These are phyloP conservation scores for Ustilago lituana DNA, from an alignment of 1,284 basidiomycete genomes.

Conservation along the genomic window DNA sequence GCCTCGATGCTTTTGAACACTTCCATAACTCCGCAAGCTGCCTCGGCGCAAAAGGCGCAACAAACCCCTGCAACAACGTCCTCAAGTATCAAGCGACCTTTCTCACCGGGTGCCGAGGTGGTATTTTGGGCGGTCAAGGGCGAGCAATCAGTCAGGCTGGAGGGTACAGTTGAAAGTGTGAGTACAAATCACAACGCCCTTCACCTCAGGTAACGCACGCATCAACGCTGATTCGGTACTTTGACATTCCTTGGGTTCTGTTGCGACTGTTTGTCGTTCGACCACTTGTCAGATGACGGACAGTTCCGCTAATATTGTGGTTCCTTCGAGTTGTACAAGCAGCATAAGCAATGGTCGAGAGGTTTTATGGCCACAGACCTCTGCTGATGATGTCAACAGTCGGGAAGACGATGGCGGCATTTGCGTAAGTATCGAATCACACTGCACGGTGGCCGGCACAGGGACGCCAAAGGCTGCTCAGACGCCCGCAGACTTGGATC, in stretches of 20 bases:
- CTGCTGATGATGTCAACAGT: no score
- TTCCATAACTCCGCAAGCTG: background rate
- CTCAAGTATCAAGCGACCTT: constrained; percentile 6
- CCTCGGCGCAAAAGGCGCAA: background rate
- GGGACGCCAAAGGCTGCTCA: no score
- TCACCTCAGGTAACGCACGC: no score
- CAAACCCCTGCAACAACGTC: background rate
- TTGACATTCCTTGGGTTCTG: no score
- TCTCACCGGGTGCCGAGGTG: constrained; percentile 28
- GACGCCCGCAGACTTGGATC: no score
- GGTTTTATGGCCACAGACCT: background rate
- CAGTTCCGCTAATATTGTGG: constrained; percentile 8
- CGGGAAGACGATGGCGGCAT: background rate
- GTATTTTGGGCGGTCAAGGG: constrained; percentile 42
- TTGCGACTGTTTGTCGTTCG: background rate
- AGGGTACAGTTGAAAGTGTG: constrained; percentile 34
- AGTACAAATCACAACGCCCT: constrained; percentile 4
- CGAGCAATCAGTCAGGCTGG: constrained; percentile 25
- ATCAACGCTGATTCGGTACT: no score
- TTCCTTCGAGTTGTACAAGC: background rate
- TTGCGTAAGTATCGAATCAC: constrained; percentile 7
- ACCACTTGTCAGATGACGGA: constrained; percentile 17
- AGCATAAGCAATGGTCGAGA: background rate
- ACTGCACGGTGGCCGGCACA: no score
- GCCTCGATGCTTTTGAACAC: background rate